Evolutionary conservation across 805 yeast genomes (phyloP), one percentile per base, ranked within the genome.

Genomic region (Teunomyces kruisii): DNA sequence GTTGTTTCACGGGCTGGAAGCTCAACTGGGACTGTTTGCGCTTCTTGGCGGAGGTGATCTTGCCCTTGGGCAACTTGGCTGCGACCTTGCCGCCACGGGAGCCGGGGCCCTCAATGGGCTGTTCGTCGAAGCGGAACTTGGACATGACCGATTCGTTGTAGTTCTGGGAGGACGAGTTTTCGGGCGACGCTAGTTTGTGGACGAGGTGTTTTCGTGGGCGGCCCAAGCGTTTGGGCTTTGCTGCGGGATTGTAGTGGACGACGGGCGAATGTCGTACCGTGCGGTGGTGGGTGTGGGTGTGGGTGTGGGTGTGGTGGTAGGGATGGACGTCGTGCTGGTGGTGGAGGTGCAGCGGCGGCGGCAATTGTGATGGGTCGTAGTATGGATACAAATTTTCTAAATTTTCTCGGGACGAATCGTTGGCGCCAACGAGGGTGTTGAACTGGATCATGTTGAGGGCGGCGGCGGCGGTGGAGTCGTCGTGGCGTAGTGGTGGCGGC

Each of bases 91-190:
- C 74, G 4, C 75, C 74, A 15, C 74, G 56, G 9, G 72, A 66
- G 3, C 73, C 74, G 1, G 72, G 72, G 0, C 74, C 74, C 40
- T 59, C 67, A 1, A 70, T 46, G 0, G 73, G 73, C 16, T 52
- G 49, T 13, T 54, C 48, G 51, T 68, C 71, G n/a, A 68, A 54
- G 26, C 73, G 48, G 42, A 68, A 68, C 48, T 59, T 61, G 32
- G 69, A 59, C 22, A 62, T 44, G 19, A 61, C 57, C 2, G 73
- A 56, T 42, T 62, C 59, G 19, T 59, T 63, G 40, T 52, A 56
- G 49, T 69, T 69, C 29, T 57, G 50, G 10, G 59, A 47, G 4
- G 67, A 53, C 2, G 58, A 52, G 32, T 53, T 51, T 26, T 55
- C 49, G 2, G 65, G 56, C 6, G 59, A 51, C 6, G 57, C 43